phyloP scores from a whole-genome alignment of 2,329 filamentous ascomycete genomes.

The Falciphora oryzae region DNA sequence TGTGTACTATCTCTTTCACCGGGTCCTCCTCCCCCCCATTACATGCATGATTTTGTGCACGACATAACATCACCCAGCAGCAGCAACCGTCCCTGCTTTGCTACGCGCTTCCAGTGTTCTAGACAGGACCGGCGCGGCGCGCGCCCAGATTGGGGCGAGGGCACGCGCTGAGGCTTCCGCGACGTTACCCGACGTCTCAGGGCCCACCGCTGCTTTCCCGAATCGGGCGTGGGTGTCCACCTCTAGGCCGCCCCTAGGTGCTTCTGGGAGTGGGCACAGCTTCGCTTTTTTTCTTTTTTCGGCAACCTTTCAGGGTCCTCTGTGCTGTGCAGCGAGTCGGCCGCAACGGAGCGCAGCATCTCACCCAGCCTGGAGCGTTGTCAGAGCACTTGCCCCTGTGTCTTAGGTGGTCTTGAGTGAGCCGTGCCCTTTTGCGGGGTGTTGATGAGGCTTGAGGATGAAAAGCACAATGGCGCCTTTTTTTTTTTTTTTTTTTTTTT shows the following conservation, averaged over 20 bases:
- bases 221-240: neutral
- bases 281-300: neutral
- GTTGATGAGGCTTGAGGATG: too few species aligned
- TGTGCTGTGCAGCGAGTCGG: neutral
- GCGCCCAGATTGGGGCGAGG: too few species aligned
- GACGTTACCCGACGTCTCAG: neutral
- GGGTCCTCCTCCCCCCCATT: neutral
- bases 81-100: neutral
- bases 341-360: too few species aligned
- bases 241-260: too few species aligned
- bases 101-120: neutral
- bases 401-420: too few species aligned
- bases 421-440: too few species aligned
- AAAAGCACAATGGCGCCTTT: too few species aligned
- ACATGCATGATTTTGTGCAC: neutral
- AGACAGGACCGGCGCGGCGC: too few species aligned
- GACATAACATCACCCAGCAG: neutral
- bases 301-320: neutral
- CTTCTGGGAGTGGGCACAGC: neutral
- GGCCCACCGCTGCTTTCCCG: neutral
- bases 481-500: too few species aligned
- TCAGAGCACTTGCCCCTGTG: neutral
- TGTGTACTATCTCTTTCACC: too few species aligned
- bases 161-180: too few species aligned
- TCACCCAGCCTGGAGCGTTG: neutral